Base-by-base conservation (phyloP, 352 stramenopile genomes). In the Phytophthora kernoviae region DNA sequence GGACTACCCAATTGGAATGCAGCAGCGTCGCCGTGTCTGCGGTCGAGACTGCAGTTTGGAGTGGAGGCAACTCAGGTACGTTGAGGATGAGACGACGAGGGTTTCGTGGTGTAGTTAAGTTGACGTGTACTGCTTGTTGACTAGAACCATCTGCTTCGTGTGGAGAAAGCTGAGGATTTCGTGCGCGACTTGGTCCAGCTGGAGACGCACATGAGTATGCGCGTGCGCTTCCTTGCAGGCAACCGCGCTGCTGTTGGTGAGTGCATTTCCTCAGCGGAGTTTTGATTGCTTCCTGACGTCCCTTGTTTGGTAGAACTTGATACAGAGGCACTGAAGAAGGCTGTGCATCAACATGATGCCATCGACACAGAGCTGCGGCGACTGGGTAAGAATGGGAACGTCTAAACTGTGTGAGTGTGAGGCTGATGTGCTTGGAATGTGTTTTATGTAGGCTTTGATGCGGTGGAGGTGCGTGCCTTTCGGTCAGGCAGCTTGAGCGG, bases 1-100 rank as follows among this genome's bases (percentile, higher is more conserved):
- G 91, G 90, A 26, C 66, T 99, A 5, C 87, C 89, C 2, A 99
- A 99, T 74, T 98, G 94, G 91, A 97, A 98, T 64, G 78, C 88
- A 20, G 96, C 97, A 0, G 97, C 97, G 15, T 98, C 94, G 5
- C 97, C 97, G 7, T 99, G 97, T 79, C 64, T 99, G 47, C 80
- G 97, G 21, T 98, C 94, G 21, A 82, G 97, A 32, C 72, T 99
- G 34, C 93, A 96, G 6, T 96, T 99, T 63, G 97, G 97, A 39
- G 92, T 99, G 1, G 64, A 93, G 45, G 96, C 96, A 5, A 96
- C 90, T 0, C 62, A 91, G 56, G 85, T 96, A 42, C 73, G 9
- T 33, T 54, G 6, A 44, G 14, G 9, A 42, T 27, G 17, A 5
- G 22, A 49, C 27, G 5, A 36, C 9, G 34, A 43, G 36, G 51